Conservation (phyloP, 768 basidiomycete species). For the Mycena kentingensis region DNA sequence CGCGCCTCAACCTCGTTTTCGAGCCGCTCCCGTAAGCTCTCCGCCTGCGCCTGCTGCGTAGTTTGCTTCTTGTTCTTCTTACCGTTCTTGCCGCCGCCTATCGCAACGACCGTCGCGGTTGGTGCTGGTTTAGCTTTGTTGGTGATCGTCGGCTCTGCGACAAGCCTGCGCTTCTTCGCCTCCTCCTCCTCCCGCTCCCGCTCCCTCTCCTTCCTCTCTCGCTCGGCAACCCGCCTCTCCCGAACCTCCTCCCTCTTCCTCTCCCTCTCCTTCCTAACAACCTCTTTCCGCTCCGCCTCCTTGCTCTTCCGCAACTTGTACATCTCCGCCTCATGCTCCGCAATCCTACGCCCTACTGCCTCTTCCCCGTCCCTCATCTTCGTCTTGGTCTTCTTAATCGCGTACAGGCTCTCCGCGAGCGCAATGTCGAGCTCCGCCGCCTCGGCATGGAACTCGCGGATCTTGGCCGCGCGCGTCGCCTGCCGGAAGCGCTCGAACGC, state of each 20-base stretch:
- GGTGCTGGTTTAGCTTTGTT: slow-evolving; percentile 14
- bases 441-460: slow-evolving; percentile 51
- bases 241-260: slow-evolving; percentile 31
- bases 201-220: slow-evolving; percentile 7
- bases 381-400: slow-evolving; percentile 36
- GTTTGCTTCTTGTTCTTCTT: slow-evolving; percentile 27
- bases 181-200: slow-evolving; percentile 7
- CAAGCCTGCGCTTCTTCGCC: too few relatives aligned
- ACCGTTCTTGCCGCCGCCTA: neutral
- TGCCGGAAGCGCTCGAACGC: slow-evolving; percentile 49
- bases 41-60: slow-evolving; percentile 26
- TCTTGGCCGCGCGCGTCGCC: slow-evolving; percentile 46
- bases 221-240: slow-evolving; percentile 17
- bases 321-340: slow-evolving; percentile 43
- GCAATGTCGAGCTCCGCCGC: slow-evolving; percentile 47
- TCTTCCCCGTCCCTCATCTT: slow-evolving; percentile 32
- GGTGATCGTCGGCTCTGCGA: slow-evolving; percentile 10
- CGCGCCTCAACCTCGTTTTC: slow-evolving; percentile 35
- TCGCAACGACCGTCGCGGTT: neutral
- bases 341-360: slow-evolving; percentile 27
- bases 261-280: slow-evolving; percentile 37
- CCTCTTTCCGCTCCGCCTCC: slow-evolving; percentile 49
- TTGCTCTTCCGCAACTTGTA: slow-evolving; percentile 44
- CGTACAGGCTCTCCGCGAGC: slow-evolving; percentile 39
- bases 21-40: slow-evolving; percentile 22